Percentiles rank a stretch among this genome's conserved stretches.
These are phyloP conservation scores for Suillus luteus DNA, from an alignment of 768 basidiomycete genomes.

Conservation along the genomic window DNA sequence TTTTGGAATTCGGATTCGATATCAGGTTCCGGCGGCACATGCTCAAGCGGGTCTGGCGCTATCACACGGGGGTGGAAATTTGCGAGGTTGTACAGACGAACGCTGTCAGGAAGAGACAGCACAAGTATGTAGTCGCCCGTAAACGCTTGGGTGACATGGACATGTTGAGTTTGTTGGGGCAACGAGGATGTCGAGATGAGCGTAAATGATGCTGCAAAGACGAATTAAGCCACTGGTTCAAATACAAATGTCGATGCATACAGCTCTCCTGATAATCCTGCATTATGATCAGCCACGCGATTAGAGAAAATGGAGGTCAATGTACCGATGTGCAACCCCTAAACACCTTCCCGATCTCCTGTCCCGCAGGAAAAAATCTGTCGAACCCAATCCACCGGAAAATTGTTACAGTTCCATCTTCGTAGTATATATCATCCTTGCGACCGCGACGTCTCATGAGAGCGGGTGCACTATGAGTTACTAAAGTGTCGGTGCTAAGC, in stretches of 20 bases:
- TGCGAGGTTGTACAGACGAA: slow-evolving; percentile 49
- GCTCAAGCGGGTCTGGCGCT: slow-evolving; percentile 32
- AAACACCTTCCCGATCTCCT: slow-evolving; percentile 40
- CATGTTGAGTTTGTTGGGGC: slow-evolving; percentile 35
- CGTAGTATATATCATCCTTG: slow-evolving; percentile 31
- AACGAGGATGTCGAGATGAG: slow-evolving; percentile 53
- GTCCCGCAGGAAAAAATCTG: slow-evolving; percentile 60
- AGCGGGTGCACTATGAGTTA: slow-evolving; percentile 56
- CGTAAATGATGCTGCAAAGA: slow-evolving; percentile 61
- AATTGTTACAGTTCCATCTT: slow-evolving; percentile 54
- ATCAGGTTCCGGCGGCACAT: slow-evolving; percentile 40
- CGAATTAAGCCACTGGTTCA: slow-evolving; percentile 10
- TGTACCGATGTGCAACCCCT: slow-evolving; percentile 65
- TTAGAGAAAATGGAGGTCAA: slow-evolving; percentile 6
- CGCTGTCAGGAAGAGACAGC: slow-evolving; percentile 40
- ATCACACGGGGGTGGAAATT: slow-evolving; percentile 43
- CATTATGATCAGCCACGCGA: slow-evolving; percentile 9
- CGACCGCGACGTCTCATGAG: slow-evolving; percentile 39
- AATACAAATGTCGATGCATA: slow-evolving; percentile 36
- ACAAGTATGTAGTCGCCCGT: slow-evolving; percentile 56
- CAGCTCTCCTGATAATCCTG: slow-evolving; percentile 81
- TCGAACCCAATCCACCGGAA: slow-evolving; percentile 72
- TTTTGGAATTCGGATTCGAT: slow-evolving; percentile 20
- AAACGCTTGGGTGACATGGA: slow-evolving; percentile 47
- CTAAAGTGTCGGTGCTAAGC: slow-evolving; percentile 56